Conservation (phyloP, 768 basidiomycete genomes). For the Boletus rubroflammeus region DNA sequence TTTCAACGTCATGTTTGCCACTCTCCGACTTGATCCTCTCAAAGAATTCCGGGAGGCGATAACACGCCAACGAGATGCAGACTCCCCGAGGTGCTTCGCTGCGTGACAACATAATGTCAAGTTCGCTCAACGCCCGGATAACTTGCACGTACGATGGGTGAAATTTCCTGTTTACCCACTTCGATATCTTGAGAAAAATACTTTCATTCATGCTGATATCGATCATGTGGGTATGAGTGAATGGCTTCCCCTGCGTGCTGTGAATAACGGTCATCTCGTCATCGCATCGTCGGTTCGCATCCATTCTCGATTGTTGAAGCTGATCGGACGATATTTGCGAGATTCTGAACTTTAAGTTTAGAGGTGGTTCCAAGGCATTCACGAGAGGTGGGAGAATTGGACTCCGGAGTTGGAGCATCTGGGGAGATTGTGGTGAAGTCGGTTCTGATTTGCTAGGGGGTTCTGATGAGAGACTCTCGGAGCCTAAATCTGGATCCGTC, state of each 20-base stretch:
- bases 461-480: neutral
- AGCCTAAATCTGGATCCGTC: neutral
- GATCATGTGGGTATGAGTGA: slow-evolving; percentile 18
- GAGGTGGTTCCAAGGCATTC: slow-evolving; percentile 9
- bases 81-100: slow-evolving; percentile 36
- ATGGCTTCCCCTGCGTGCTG: slow-evolving; percentile 16
- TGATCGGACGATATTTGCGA: neutral
- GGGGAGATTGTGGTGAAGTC: neutral
- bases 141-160: slow-evolving; percentile 30
- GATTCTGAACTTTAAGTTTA: slow-evolving; percentile 19
- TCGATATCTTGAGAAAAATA: slow-evolving; percentile 25
- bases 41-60: slow-evolving; percentile 30
- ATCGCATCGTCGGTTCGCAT: slow-evolving; percentile 9
- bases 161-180: slow-evolving; percentile 37
- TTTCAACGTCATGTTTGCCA: slow-evolving; percentile 14
- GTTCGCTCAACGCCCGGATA: neutral
- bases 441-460: neutral
- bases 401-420: neutral
- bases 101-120: neutral
- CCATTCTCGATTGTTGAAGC: neutral
- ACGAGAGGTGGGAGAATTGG: slow-evolving; percentile 13
- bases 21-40: slow-evolving; percentile 12
- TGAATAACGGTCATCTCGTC: slow-evolving; percentile 20
- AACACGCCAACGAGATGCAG: slow-evolving; percentile 48
- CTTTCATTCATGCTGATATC: slow-evolving; percentile 30